Base-by-base conservation (phyloP, 495 filamentous ascomycete species). In the Podospora conica region DNA sequence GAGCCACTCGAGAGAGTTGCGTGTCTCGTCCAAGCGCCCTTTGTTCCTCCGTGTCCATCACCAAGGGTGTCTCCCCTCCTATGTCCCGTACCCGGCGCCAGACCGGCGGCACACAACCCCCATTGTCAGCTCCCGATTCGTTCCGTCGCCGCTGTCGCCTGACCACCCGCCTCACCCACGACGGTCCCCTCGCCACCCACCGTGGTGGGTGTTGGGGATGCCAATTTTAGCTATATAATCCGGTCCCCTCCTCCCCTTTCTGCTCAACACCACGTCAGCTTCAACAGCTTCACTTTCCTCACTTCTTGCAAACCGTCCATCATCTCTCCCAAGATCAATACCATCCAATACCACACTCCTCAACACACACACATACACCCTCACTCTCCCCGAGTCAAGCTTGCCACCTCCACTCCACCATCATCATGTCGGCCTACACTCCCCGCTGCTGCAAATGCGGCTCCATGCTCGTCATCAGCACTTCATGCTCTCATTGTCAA, bases 391-490 rank as follows among this genome's bases (percentile, higher is more conserved):
- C 10, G 20, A 23, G 53, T 33, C 22, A 55, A 24, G 18, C 24
- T 1, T 12, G 4, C 28, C 54, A 58, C n/a, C 27, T 29, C 21
- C 61, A 53, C 29, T 18, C 23, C 65, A 28, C 29, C 57, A 58
- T 55, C 66, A 69, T 20, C 22, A 71, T 70, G 71, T 69, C 69
- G 9, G 75, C 78, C 74, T 79, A 79, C 65, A 74, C 75, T 9
- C 74, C 79, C 58, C 79, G 80, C 61, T 82, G 80, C 78, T 81
- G 79, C 74, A 71, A 80, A 66, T 82, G 80, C 72, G 78, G 79
- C 20, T 68, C 75, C 63, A 76, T 82, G 62, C 78, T 82, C 63
- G 80, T 82, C 71, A 82, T 82, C 74, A 82, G 78, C 77, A 77
- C 66, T 53, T 63, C 69, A 48, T 82, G 80, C 74, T 68, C 69